These are phyloP conservation scores for Talaromyces sp. DNA, from an alignment of 2,329 filamentous ascomycete species.

Conservation along the genomic window DNA sequence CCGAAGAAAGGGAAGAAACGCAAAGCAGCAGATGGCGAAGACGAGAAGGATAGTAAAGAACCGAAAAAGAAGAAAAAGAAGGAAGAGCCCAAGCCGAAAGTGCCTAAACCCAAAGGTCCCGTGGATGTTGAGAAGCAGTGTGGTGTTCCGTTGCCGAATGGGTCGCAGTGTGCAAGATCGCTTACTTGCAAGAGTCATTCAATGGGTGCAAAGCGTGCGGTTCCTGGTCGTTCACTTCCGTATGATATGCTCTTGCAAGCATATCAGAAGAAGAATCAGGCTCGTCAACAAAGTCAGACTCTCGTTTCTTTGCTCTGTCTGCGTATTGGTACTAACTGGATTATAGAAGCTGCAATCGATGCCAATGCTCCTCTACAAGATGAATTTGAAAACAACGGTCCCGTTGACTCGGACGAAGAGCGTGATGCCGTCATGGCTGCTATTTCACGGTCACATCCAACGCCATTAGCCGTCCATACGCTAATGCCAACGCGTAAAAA, in stretches of 20 bases:
- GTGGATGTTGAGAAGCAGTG: constrained; percentile 94
- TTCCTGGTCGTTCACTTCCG: constrained; percentile 77
- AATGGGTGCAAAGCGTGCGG: constrained; percentile 90
- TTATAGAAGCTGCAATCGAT: constrained; percentile 81
- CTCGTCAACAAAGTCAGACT: constrained; percentile 84
- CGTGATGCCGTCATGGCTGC: constrained; percentile 82
- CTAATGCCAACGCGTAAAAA: constrained; percentile 48
- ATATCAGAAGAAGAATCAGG: constrained; percentile 97
- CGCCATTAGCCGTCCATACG: constrained; percentile 65
- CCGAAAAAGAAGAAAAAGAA: constrained; percentile 93
- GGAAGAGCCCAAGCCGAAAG: constrained; percentile 79
- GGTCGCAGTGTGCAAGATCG: constrained; percentile 78
- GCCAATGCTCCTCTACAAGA: constrained; percentile 88
- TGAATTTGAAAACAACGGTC: constrained; percentile 71
- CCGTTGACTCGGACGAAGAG: constrained; percentile 93
- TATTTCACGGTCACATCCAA: constrained; percentile 67
- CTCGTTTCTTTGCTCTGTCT: background rate
- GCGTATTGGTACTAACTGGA: constrained; percentile 15
- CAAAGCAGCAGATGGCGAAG: constrained; percentile 61
- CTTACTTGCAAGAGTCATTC: constrained; percentile 89
- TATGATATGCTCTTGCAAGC: constrained; percentile 87
- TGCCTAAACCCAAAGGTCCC: constrained; percentile 80
- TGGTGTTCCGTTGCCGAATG: constrained; percentile 78
- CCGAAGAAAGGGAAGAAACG: constrained; percentile 68
- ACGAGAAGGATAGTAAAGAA: constrained; percentile 77